A percentile compares a stretch with the other conserved stretches of the same genome.
These are phyloP conservation scores for Clitopilus passeckerianus DNA, from an alignment of 768 basidiomycete species.

Conservation along the genomic window DNA sequence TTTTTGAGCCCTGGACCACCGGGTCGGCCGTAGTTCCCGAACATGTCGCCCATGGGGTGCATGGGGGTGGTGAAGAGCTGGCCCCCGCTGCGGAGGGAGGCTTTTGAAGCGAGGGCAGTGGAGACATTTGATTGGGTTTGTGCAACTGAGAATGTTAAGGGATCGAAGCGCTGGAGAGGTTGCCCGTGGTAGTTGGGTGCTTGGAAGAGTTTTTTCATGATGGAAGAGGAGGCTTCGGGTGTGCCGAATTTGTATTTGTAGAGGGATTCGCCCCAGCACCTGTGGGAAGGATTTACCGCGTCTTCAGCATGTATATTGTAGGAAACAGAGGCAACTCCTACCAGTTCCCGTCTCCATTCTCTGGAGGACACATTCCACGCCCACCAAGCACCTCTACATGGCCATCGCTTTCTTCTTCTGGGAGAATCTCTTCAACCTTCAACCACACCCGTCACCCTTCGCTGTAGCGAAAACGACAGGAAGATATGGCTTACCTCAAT, in stretches of 20 bases:
- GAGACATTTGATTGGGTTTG: not conserved
- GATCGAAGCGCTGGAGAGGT: not conserved
- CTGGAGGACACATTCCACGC: not conserved
- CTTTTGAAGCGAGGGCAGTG: not conserved
- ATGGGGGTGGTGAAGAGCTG: not conserved
- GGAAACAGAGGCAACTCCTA: not conserved
- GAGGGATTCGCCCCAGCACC: not conserved
- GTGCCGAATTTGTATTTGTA: not conserved
- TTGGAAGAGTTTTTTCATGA: not conserved
- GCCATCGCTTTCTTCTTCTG: not conserved
- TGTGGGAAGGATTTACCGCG: not conserved
- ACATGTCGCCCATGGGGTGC: not conserved
- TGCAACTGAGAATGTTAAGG: not conserved
- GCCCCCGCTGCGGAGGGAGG: not conserved
- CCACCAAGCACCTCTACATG: not conserved
- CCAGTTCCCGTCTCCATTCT: not conserved
- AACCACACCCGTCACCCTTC: not conserved
- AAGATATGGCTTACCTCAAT: conserved; percentile 10
- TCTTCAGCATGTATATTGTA: not conserved
- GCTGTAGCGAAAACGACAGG: not conserved
- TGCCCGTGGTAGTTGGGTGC: not conserved
- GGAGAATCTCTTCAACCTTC: not conserved
- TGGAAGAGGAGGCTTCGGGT: not conserved
- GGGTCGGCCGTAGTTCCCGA: no score
- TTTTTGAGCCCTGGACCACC: not conserved